Percentiles rank a stretch among this genome's conserved stretches.
phyloP scores from a whole-genome alignment of 2,329 filamentous ascomycete genomes.

The Arthrobotrys conoides region DNA sequence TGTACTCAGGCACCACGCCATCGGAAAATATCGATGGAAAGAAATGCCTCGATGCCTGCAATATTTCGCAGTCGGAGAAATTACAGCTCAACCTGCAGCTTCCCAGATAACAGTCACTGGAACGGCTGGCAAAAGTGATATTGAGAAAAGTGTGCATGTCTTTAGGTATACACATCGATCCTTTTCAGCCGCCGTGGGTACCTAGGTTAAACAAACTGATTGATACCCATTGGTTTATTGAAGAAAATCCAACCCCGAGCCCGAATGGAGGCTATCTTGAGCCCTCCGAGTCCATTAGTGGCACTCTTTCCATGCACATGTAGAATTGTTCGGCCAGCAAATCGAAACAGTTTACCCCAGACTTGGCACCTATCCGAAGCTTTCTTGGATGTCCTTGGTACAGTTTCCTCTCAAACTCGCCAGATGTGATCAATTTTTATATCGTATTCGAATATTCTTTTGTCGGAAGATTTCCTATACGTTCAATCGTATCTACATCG shows the following conservation, averaged over 20 bases:
- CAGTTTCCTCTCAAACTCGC: not conserved
- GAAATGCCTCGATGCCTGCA: conserved; percentile 43
- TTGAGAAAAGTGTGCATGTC: too few relatives aligned
- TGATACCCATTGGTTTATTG: not conserved
- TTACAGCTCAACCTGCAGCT: conserved; percentile 36
- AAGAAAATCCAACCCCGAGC: not conserved
- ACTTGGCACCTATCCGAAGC: conserved; percentile 41
- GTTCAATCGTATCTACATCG: not conserved
- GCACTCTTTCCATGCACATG: not conserved
- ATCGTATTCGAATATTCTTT: not conserved
- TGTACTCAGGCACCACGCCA: conserved; percentile 6
- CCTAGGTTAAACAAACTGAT: too few relatives aligned
- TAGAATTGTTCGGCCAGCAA: not conserved
- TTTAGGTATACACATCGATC: too few relatives aligned
- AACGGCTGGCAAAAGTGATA: not conserved
- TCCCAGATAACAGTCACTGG: not conserved
- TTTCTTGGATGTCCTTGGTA: conserved; percentile 19
- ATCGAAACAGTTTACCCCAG: conserved; percentile 35
- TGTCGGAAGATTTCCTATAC: too few relatives aligned
- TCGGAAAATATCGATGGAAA: conserved; percentile 26
- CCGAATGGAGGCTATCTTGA: too few relatives aligned
- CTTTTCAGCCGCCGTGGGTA: not conserved
- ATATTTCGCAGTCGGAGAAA: conserved; percentile 35
- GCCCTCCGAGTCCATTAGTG: not conserved
- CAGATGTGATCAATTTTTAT: not conserved